phyloP scores from a whole-genome alignment of 2,329 filamentous ascomycete species.

The Amphichorda felina region DNA sequence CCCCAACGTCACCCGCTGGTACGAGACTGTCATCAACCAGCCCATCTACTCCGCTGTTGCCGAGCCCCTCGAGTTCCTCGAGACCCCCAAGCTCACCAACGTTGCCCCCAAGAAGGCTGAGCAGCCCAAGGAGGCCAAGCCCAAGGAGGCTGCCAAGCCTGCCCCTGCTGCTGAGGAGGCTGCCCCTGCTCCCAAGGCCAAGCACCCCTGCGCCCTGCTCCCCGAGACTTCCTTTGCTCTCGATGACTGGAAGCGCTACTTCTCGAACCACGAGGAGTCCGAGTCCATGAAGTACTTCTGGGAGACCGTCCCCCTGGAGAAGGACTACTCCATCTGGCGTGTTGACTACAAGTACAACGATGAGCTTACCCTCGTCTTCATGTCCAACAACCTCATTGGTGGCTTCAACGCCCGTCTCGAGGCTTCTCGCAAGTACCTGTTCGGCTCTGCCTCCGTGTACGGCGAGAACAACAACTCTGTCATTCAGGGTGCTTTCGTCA shows the following conservation, averaged over 20 bases:
- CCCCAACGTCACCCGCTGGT: slow-evolving; percentile 89
- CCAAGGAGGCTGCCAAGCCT: slow-evolving; percentile 23
- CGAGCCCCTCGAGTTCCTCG: slow-evolving; percentile 64
- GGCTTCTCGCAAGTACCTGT: slow-evolving; percentile 95
- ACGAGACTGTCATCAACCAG: slow-evolving; percentile 86
- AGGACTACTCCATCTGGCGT: slow-evolving; percentile 84
- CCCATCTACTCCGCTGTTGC: slow-evolving; percentile 76
- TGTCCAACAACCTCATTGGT: slow-evolving; percentile 97
- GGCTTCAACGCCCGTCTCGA: slow-evolving; percentile 98
- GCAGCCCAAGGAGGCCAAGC: slow-evolving; percentile 54
- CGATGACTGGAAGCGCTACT: slow-evolving; percentile 98
- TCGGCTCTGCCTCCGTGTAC: slow-evolving; percentile 83
- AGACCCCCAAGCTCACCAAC: slow-evolving; percentile 65
- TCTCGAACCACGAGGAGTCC: slow-evolving; percentile 88
- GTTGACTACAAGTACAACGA: slow-evolving; percentile 99
- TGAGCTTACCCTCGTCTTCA: slow-evolving; percentile 94
- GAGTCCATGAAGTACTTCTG: slow-evolving; percentile 95
- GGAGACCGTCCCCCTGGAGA: slow-evolving; percentile 86
- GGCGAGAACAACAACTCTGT: slow-evolving; percentile 80
- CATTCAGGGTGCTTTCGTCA: slow-evolving; percentile 86
- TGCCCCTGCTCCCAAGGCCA: slow-evolving; percentile 67
- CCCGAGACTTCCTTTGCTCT: slow-evolving; percentile 69
- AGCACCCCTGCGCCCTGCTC: slow-evolving; percentile 88
- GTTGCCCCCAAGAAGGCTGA: slow-evolving; percentile 67
- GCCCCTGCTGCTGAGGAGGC: slow-evolving; percentile 26